Evolutionary conservation across 2,329 filamentous ascomycete genomes (phyloP), one percentile per base, ranked within the genome.

Genomic region (Torrubiellomyces zombiae): DNA sequence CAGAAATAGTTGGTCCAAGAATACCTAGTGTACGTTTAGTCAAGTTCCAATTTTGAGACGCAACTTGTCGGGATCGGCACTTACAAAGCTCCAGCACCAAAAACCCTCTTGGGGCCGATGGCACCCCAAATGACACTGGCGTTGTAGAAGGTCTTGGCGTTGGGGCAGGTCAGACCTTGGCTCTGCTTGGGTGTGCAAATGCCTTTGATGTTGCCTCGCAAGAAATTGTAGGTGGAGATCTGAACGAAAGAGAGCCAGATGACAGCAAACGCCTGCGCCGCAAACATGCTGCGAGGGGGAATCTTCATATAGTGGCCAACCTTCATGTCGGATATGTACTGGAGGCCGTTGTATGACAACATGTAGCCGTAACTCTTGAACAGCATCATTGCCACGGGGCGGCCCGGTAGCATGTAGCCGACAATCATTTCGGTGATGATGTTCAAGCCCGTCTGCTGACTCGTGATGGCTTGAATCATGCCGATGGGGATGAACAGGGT

Each of bases 71-170:
- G n/a, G n/a, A n/a, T n/a, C n/a, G n/a, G n/a, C 12, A 31, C 32
- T 29, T 13, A 34, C 30, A 43, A 28, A n/a, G 54, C 45, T 14
- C 47, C 47, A n/a, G 35, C 35, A 9, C 47, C 46, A 26, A 50
- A 50, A 18, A 51, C 44, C 24, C 38, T 36, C 18, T 28, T 35
- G 3, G 48, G 49, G 1, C 49, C 69, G 28, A 75, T 67, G 11
- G 67, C 54, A 29, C 69, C 69, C 68, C 67, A 71, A 28, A 70
- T 60, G 5, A 71, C 55, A 12, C 62, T 67, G 14, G 60, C 61
- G 14, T 64, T 68, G 49, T 66, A 73, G 40, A 72, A 73, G 0
- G 68, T 65, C 14, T 58, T 58, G 10, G 61, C 62, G 18, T 56
- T 55, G 7, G 68, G 67, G 38, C 67, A 73, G 13, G 51, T 64